Base-by-base conservation (phyloP, 1,284 basidiomycete species). In the Heterobasidion irregulare region DNA sequence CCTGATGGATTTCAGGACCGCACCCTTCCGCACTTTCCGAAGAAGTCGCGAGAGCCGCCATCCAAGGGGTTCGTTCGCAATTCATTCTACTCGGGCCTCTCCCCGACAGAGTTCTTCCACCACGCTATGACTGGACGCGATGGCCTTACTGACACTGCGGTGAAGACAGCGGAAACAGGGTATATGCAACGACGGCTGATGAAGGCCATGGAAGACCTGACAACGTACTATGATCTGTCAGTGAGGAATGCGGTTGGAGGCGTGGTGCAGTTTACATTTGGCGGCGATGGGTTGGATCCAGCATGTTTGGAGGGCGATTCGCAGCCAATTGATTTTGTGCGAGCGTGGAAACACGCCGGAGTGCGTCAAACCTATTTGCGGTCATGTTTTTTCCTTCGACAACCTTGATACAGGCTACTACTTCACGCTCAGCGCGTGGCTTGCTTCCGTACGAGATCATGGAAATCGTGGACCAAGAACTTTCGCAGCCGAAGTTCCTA, bases 1-100 rank as follows among this genome's bases (percentile, higher is more conserved):
- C 94, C 94, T 1, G 92, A 99, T 77, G 97, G 96, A 53, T 99
- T 99, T 76, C 97, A 98, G 72, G 97, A 99, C 72, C 92, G 97
- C 49, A 97, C 97, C 1, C 78, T 99, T 26, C 97, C 97, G 0
- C 97, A 99, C 71, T 99, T 99, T 73, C 92, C 89, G 32, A 99
- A 99, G 73, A 98, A 97, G 73, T 94, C 93, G 8, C 89, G 94
- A 68, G 93, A 97, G 63, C 96, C 97, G 1, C 95, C 95, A 0
- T 93, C 95, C 0, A 99, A 98, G 70, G 97, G 97, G 54, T 99
- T 99, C 74, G 97, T 99, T 46, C 82, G 94, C 50, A 99, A 98
- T 71, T 92, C 89, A 69, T 99, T 99, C 79, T 99, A 89, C 74
- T 86, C 89, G 6, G 97, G 97, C 38, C 76, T 99, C n/a, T 80